These are phyloP conservation scores for Discostella stelligera DNA, from an alignment of 352 stramenopile genomes.

Conservation along the genomic window DNA sequence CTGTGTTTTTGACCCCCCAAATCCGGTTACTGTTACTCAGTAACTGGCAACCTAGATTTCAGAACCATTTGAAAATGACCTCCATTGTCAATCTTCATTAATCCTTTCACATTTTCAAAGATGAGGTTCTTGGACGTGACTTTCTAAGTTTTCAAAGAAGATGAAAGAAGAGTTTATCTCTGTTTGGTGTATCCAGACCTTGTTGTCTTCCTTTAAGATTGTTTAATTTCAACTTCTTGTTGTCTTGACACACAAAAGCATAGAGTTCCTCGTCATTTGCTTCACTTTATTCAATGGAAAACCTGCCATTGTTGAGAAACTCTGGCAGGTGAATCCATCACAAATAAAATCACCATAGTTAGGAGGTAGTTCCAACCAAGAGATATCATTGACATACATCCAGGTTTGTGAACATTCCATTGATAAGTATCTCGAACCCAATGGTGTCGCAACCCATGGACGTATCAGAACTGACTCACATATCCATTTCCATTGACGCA, in stretches of 20 bases:
- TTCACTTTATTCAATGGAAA: constrained; percentile 11
- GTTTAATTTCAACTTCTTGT: neutral
- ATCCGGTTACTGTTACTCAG: no score
- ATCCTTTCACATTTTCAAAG: constrained; percentile 75
- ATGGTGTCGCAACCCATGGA: constrained; percentile 14
- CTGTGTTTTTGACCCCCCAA: no score
- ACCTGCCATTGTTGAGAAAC: constrained; percentile 55
- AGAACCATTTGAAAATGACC: constrained; percentile 33
- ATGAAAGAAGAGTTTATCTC: constrained; percentile 60
- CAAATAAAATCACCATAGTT: constrained; percentile 48
- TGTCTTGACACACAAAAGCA: constrained; percentile 29
- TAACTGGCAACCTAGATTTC: no score
- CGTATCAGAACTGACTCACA: constrained; percentile 31
- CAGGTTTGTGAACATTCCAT: constrained; percentile 24
- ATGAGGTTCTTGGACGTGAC: constrained; percentile 60
- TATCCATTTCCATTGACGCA: constrained; percentile 36
- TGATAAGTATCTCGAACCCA: constrained; percentile 23
- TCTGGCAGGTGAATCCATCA: constrained; percentile 76
- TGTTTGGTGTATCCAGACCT: constrained; percentile 29
- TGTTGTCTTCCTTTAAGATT: constrained; percentile 8
- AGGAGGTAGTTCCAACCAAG: constrained; percentile 33
- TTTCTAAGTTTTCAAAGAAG: constrained; percentile 62
- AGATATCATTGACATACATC: constrained; percentile 39
- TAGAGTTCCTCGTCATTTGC: neutral
- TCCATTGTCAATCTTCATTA: constrained; percentile 46